These are phyloP conservation scores for Hamigera avellanea DNA, from an alignment of 495 filamentous ascomycete genomes.

Conservation along the genomic window DNA sequence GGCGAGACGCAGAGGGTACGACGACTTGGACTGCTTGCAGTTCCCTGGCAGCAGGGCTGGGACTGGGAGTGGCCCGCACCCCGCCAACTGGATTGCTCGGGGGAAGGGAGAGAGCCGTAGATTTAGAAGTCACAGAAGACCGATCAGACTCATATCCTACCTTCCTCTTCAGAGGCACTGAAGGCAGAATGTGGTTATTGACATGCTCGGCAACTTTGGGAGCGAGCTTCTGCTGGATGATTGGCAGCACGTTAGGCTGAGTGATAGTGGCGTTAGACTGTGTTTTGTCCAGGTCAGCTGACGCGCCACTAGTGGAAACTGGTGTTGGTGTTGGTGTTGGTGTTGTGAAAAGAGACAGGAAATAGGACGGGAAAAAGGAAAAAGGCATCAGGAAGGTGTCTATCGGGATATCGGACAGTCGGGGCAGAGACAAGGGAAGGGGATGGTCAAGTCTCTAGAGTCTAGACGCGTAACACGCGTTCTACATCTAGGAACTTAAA, in stretches of 20 bases:
- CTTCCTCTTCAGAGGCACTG: conserved; percentile 8
- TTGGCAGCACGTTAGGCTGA: no score
- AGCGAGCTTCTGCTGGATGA: no score
- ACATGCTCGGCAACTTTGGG: no score
- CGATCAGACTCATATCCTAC: conserved; percentile 2
- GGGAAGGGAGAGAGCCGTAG: no score
- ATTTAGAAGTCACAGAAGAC: neutral
- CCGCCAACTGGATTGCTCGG: no score
- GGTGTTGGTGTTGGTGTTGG: neutral
- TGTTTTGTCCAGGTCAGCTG: conserved; percentile 3
- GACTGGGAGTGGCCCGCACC: no score
- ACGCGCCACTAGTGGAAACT: neutral
- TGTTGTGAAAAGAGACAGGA: neutral
- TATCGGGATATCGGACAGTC: no score
- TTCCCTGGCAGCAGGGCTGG: neutral
- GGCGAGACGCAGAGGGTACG: conserved; percentile 14
- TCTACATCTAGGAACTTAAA: no score
- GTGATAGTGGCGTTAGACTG: neutral
- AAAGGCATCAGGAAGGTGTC: no score
- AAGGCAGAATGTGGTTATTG: neutral
- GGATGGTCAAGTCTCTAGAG: neutral
- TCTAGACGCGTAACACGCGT: no score
- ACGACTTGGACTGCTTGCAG: conserved; percentile 9
- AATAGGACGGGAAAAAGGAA: neutral
- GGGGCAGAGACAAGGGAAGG: no score